phyloP scores from a whole-genome alignment of 2,329 filamentous ascomycete species.

The Fusarium euwallaceae region DNA sequence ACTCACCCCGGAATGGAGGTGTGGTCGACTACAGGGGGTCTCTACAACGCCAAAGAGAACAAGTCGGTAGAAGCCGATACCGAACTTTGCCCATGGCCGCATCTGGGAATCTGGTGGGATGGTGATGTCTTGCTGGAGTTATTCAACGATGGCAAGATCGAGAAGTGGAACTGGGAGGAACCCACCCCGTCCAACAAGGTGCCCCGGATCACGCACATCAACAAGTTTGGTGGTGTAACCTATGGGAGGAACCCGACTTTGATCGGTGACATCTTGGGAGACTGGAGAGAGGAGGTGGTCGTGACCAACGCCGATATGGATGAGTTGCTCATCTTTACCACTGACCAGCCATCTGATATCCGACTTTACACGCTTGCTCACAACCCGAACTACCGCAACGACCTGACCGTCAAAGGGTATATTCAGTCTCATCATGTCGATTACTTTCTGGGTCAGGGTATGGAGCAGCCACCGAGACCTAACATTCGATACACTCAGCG shows the following conservation, averaged over 20 bases:
- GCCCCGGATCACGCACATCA: not conserved
- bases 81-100: slow-evolving; percentile 17
- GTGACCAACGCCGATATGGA: slow-evolving; percentile 26
- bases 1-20: slow-evolving; percentile 35
- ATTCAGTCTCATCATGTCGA: slow-evolving; percentile 41
- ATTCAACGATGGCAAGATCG: slow-evolving; percentile 42
- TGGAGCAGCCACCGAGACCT: slow-evolving; percentile 29
- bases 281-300: slow-evolving; percentile 43
- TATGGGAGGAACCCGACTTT: slow-evolving; percentile 30
- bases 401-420: slow-evolving; percentile 44
- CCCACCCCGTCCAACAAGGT: slow-evolving; percentile 1
- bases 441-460: slow-evolving; percentile 38
- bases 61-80: slow-evolving; percentile 13
- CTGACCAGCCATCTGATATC: slow-evolving; percentile 31
- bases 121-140: slow-evolving; percentile 36
- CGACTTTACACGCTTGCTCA: slow-evolving; percentile 43
- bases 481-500: slow-evolving; percentile 21
- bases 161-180: slow-evolving; percentile 37
- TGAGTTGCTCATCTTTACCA: slow-evolving; percentile 42
- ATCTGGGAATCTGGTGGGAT: slow-evolving; percentile 36
- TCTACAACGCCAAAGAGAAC: slow-evolving; percentile 35
- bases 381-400: slow-evolving; percentile 44
- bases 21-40: slow-evolving; percentile 35
- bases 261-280: slow-evolving; percentile 37
- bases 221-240: slow-evolving; percentile 7